phyloP scores from a whole-genome alignment of 169 alveolate genomes.

The Cytauxzoon felis region DNA sequence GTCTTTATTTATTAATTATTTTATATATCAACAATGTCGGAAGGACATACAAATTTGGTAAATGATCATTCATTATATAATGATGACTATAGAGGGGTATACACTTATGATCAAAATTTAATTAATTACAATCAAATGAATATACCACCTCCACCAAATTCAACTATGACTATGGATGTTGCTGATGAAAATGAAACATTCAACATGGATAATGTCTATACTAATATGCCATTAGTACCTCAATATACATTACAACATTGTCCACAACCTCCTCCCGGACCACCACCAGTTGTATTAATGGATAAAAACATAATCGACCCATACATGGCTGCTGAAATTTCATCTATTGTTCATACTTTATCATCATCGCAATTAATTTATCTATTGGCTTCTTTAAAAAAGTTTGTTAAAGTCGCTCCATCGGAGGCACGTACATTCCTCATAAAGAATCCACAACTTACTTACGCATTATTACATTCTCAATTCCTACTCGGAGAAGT shows the following conservation, averaged over 20 bases:
- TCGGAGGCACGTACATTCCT: slow-evolving; percentile 38
- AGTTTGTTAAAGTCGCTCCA: slow-evolving; percentile 37
- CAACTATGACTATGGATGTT: no score
- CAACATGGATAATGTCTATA: background rate
- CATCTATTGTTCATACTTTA: slow-evolving; percentile 57
- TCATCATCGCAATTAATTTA: slow-evolving; percentile 54
- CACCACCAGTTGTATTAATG: background rate
- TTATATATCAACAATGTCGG: no score
- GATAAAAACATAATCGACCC: slow-evolving; percentile 13
- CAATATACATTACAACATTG: no score
- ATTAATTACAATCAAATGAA: no score
- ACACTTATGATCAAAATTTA: no score
- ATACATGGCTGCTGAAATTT: slow-evolving; percentile 64
- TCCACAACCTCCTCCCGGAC: slow-evolving; percentile 5
- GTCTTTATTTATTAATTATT: no score
- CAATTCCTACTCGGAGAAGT: slow-evolving; percentile 52
- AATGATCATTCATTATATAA: no score
- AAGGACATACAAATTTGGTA: no score
- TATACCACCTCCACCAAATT: slow-evolving; percentile 1
- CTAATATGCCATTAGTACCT: background rate
- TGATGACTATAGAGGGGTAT: no score
- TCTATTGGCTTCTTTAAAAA: slow-evolving; percentile 44
- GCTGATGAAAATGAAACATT: background rate
- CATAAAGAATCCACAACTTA: slow-evolving; percentile 59
- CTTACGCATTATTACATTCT: slow-evolving; percentile 53